Evolutionary conservation across 495 filamentous ascomycete species (phyloP), one percentile per base, ranked within the genome.

Genomic region (Hypomontagnella monticulosa): DNA sequence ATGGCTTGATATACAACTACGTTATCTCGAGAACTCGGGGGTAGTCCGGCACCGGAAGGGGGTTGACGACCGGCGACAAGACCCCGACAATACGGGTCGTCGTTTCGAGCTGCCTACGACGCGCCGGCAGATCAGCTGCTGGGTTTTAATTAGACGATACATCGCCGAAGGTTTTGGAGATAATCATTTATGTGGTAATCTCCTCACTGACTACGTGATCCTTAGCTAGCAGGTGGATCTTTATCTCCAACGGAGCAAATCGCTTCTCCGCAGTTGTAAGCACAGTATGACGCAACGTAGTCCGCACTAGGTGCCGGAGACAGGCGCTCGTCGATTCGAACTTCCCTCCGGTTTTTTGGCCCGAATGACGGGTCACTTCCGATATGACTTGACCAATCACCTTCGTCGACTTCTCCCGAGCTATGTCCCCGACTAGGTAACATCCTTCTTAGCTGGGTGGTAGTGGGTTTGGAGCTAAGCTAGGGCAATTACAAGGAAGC

Each of bases 261-360:
- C 1, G 12, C n/a, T 15, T 19, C 44, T 4, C n/a, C 18, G 49
- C 16, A 36, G 38, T 27, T 52, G 15, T 33, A 47, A 44, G 27
- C 34, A 67, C 64, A 67, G 64, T 67, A 41, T 36, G 34, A 14
- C 14, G 4, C 12, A 9, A 52, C 27, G 23, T 57, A 43, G 46
- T 54, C 12, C 33, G 32, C 30, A 61, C 63, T 40, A 10, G 20
- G 37, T 16, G 43, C 57, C 40, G 52, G 53, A 48, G 12, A 40
- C 46, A 46, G 47, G 52, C 30, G 51, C 58, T 46, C 65, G 59
- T 68, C 65, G 65, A 63, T 68, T 63, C 65, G 65, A 68, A 46
- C 58, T 63, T 53, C 64, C 64, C 57, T 38, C 40, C 34, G 15
- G 15, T 40, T 61, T 57, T 16, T 46, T 44, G 27, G 57, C 23